Base-by-base conservation (phyloP, 768 basidiomycete species). In the Tricholoma furcatifolium region DNA sequence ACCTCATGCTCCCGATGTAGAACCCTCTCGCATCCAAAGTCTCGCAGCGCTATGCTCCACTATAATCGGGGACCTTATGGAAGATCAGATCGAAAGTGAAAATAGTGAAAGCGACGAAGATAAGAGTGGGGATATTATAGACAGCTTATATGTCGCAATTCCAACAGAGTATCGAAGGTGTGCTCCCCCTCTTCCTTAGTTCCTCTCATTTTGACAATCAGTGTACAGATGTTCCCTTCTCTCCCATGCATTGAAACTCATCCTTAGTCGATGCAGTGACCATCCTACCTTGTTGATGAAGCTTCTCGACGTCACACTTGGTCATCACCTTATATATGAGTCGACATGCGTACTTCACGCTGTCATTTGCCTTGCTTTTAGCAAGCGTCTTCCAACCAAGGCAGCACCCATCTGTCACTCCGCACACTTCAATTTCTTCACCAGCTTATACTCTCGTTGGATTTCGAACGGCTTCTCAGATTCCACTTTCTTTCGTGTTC, bases 131-230 rank as follows among this genome's bases (percentile, higher is more conserved):
- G 67, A 62, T 42, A 57, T 71, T 34, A 62, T 68, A 23, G 65
- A 78, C 51, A 64, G 69, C 12, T 56, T 85, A 6, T 84, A 84
- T 51, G 81, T 83, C 24, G 61, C 70, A 2, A 71, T 85, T 43
- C 83, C 83, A 23, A 51, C 66, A n/a, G 70, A 76, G 27, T 76
- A 76, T 63, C 75, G 83, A 53, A 74, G 74, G 84, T 84, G 60
- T 51, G 68, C 53, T n/a, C 7, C 24, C 20, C 32, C 21, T 38
- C 23, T 15, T 10, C 10, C 40, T 38, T 20, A 4, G n/a, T 20
- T 41, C 14, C 17, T 7, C 21, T 12, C 12, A 21, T 2, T 35
- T 35, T 20, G 20, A 40, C 34, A 20, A 36, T 15, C 32, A 7
- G 24, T 10, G 17, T 11, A 34, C 24, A 85, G 83, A 43, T 76